Evolutionary conservation across 1,284 basidiomycete species (phyloP), one percentile per base, ranked within the genome.

Genomic region (Grifola frondosa): DNA sequence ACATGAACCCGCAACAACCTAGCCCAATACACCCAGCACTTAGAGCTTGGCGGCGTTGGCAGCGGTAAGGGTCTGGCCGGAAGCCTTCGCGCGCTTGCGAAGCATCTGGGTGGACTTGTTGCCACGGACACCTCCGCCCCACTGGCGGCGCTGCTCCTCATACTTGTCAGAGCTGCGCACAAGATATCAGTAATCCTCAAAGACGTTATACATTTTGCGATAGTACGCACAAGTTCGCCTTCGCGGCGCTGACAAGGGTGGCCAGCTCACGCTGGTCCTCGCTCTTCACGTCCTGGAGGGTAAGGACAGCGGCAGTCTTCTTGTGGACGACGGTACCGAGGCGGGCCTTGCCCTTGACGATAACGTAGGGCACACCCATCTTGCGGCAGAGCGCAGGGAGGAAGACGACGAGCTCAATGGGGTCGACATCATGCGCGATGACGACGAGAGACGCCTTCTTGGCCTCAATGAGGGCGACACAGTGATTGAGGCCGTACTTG

Each of bases 301-400:
- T 87, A 48, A 94, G 73, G 50, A 97, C 88, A 50, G 95, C 89
- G 42, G 93, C 84, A 46, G 94, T 97, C 86, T 98, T 98, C 84
- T 97, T 97, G 84, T 95, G 91, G 40, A 95, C 93, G 48, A 96
- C 90, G 12, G 92, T 92, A 59, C 96, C 96, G 59, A 98, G 88
- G 67, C 96, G 91, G 46, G 95, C 90, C 77, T 97, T 98, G 75
- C 87, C 88, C 81, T 97, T 97, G 63, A 97, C 93, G 60, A 99
- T 97, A 56, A 96, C 92, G 74, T 98, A 98, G 25, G 93, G 93
- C 37, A 97, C 85, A 67, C 94, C 95, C 94, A 97, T 97, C 86
- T 97, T 97, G 71, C 94, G 85, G 80, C 96, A 99, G 53, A 98
- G 86, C 48, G 96, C 94, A 50, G 96, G 96, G 48, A 99, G 80